Percentiles rank a stretch among this genome's conserved stretches.
These are phyloP conservation scores for Carnegiea gigantea DNA, from an alignment of 179 eudicot genomes.

Conservation along the genomic window DNA sequence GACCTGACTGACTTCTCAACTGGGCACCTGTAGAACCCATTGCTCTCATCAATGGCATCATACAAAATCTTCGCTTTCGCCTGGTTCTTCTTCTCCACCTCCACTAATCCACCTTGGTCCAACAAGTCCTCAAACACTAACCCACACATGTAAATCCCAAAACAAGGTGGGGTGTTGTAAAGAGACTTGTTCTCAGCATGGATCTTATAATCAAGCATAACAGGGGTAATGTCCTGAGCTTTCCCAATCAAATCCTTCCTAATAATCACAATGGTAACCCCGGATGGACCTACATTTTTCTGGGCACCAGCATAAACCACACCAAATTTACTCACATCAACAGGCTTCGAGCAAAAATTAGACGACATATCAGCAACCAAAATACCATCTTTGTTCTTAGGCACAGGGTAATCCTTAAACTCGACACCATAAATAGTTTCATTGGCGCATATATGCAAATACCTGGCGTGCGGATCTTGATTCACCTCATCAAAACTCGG, in stretches of 20 bases:
- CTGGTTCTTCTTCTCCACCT: slow-evolving; percentile 84
- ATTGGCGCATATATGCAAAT: slow-evolving; percentile 89
- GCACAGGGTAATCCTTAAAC: slow-evolving; percentile 68
- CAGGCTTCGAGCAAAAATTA: slow-evolving; percentile 92
- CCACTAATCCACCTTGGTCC: slow-evolving; percentile 79
- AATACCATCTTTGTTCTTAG: slow-evolving; percentile 31
- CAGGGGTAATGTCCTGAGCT: slow-evolving; percentile 69
- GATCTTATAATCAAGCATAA: slow-evolving; percentile 94
- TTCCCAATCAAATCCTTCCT: slow-evolving; percentile 80
- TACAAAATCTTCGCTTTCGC: slow-evolving; percentile 65
- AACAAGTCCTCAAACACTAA: slow-evolving; percentile 87
- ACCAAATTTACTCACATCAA: slow-evolving; percentile 76
- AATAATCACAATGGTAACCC: slow-evolving; percentile 84
- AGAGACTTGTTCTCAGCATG: slow-evolving; percentile 80
- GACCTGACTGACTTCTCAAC: slow-evolving; percentile 97
- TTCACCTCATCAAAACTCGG: slow-evolving; percentile 43
- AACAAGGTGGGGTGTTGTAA: slow-evolving; percentile 95
- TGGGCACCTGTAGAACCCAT: slow-evolving; percentile 82
- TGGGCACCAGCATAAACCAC: slow-evolving; percentile 93
- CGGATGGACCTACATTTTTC: slow-evolving; percentile 96
- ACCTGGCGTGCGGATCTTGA: slow-evolving; percentile 51
- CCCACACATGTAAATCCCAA: slow-evolving; percentile 90
- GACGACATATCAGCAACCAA: slow-evolving; percentile 94
- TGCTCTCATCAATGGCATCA: slow-evolving; percentile 72
- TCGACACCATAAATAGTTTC: slow-evolving; percentile 96